Evolutionary conservation across 1,284 basidiomycete genomes (phyloP), one percentile per base, ranked within the genome.

Genomic region (Tilletia horrida): DNA sequence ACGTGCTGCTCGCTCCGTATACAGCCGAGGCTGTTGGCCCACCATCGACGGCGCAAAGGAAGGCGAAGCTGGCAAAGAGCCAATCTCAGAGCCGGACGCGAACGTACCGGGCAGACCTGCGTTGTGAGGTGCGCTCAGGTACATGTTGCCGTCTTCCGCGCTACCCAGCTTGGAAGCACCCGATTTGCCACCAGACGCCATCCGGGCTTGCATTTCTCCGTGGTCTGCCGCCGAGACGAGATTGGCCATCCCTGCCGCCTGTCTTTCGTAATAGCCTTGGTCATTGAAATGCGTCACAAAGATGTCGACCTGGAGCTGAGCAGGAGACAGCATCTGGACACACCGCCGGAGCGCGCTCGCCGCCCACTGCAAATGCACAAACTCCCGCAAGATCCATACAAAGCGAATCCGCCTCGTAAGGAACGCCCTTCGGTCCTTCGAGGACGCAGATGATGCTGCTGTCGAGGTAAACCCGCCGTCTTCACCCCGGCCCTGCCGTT

Each of bases 331-430:
- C 82, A 90, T 85, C 61, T 86, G 84, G 76, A 88, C 86, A 80
- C 90, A 92, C 35, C 86, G 84, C 29, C 88, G 85, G 29, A 93
- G 80, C 59, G 88, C 84, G 2, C 87, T 84, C 0, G 91, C 90
- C 65, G 89, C 88, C 91, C 91, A 93, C 67, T 89, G 88, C 47
- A 92, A 84, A 78, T 93, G 90, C 13, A 90, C 86, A 77, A 89
- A 91, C 78, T 93, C 91, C 63, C 90, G 85, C 62, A 91, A 85
- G 62, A 93, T 86, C 92, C 92, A 93, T 2, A 93, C 86, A 73
- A 93, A 91, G 27, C 91, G 85, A 0, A 92, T 85, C 1, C 90
- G 85, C 47, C 81, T 84, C 1, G 87, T 87, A 67, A 84, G 83
- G 72, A 86, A 87, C 8, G 55, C 55, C 29, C 55, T 13, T 14